A percentile compares a stretch with the other conserved stretches of the same genome.
Conservation (phyloP, 2,329 filamentous ascomycete genomes). For the Microsporum canis region DNA sequence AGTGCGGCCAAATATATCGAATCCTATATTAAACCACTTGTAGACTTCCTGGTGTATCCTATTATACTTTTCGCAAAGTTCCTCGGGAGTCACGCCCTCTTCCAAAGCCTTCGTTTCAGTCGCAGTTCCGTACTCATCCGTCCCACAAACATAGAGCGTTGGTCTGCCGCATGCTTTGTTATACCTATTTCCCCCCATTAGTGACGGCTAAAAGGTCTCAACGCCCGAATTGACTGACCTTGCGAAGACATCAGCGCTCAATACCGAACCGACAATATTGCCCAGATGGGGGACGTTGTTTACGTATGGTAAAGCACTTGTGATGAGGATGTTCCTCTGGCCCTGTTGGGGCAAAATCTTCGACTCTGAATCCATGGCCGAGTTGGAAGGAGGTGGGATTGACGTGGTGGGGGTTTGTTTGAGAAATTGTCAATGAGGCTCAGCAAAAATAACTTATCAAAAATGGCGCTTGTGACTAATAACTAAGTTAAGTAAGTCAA, state of each 20-base stretch:
- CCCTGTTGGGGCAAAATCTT: slow-evolving; percentile 37
- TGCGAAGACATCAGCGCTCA: slow-evolving; percentile 79
- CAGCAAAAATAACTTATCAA: background rate
- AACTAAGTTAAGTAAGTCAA: background rate
- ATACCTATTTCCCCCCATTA: slow-evolving; percentile 11
- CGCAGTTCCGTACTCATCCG: slow-evolving; percentile 90
- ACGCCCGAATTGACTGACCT: slow-evolving; percentile 7
- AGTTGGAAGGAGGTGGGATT: slow-evolving; percentile 2
- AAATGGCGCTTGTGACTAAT: background rate
- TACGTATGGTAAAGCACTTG: slow-evolving; percentile 81
- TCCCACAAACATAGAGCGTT: slow-evolving; percentile 44
- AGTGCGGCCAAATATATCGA: slow-evolving; percentile 90
- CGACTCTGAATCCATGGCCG: slow-evolving; percentile 12
- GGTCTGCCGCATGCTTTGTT: slow-evolving; percentile 17
- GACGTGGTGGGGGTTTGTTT: slow-evolving; percentile 5
- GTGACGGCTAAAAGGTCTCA: background rate
- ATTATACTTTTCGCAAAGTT: slow-evolving; percentile 89
- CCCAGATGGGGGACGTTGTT: slow-evolving; percentile 73
- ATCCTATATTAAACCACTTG: slow-evolving; percentile 89
- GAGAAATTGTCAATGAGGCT: background rate
- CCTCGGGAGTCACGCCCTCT: slow-evolving; percentile 66
- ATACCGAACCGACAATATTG: slow-evolving; percentile 76
- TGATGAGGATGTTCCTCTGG: slow-evolving; percentile 80
- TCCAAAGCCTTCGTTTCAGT: slow-evolving; percentile 93
- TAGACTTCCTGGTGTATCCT: slow-evolving; percentile 82